A percentile compares a stretch with the other conserved stretches of the same genome.
Conservation (phyloP, 805 yeast genomes). For the Wickerhamomyces alni region DNA sequence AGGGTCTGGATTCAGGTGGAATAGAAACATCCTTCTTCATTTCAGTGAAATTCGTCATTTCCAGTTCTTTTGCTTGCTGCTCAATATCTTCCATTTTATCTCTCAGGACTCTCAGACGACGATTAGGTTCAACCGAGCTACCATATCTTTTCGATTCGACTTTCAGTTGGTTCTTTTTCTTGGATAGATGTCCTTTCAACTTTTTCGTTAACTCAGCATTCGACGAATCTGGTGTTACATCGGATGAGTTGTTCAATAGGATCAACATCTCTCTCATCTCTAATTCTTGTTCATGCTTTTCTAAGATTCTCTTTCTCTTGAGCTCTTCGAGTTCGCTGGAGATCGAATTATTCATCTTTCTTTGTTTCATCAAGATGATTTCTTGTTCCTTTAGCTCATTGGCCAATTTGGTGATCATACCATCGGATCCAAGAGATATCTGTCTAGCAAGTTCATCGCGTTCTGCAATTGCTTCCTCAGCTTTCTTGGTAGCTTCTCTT, state of each 20-base stretch:
- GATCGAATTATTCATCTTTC: constrained; percentile 57
- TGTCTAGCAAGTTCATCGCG: constrained; percentile 59
- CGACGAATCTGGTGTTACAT: constrained; percentile 22
- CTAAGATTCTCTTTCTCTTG: constrained; percentile 47
- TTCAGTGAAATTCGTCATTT: constrained; percentile 75
- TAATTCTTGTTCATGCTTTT: constrained; percentile 69
- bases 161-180: constrained; percentile 34
- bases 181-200: constrained; percentile 32
- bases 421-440: constrained; percentile 71
- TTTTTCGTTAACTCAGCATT: constrained; percentile 30
- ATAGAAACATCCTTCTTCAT: constrained; percentile 18
- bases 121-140: constrained; percentile 65
- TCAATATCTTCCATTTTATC: constrained; percentile 83
- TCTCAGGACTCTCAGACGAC: constrained; percentile 65
- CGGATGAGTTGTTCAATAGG: constrained; percentile 43
- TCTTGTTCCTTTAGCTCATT: constrained; percentile 61
- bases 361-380: constrained; percentile 47
- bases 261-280: constrained; percentile 72
- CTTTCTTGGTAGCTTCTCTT: constrained; percentile 42
- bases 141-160: constrained; percentile 42
- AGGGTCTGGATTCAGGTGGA: constrained; percentile 9
- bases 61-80: constrained; percentile 78
- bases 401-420: constrained; percentile 53
- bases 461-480: constrained; percentile 54
- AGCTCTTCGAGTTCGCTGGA: constrained; percentile 57